Base-by-base conservation (phyloP, 495 filamentous ascomycete species). In the Saxophila tyrrhenica region DNA sequence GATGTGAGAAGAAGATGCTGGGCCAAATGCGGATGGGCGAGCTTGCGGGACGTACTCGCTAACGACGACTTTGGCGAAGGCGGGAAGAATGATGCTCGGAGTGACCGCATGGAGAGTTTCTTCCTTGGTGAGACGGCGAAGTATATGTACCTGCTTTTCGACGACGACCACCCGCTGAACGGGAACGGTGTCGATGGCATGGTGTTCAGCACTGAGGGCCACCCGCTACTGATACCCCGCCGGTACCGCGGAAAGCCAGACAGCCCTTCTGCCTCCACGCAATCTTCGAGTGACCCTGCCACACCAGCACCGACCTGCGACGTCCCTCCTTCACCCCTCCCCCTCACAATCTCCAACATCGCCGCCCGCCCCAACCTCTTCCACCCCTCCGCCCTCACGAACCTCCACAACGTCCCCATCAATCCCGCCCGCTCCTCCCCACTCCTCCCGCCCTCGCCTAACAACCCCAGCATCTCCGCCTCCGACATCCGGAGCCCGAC, bases 71-170 rank as follows among this genome's bases (percentile, higher is more conserved):
- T 35, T 35, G 29, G 29, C 29, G 29, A 35, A 13, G 5, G 43
- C 16, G 20, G 41, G 20, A n/a, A 17, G 39, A 35, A 35, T 35
- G 46, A 35, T 35, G 29, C 29, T 7, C 5, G 29, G 13, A 90
- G 78, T 62, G 92, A 98, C 64, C 84, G 92, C 17, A 98, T 98
- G 92, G 92, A 98, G 71, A 97, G 92, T 68, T 98, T 98, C 73
- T 97, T 95, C 67, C 75, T 97, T 1, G 89, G 94, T 2, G 92
- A 98, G 69, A 98, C 92, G 0, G 82, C 86, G 51, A 95, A 96
- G 68, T 98, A 98, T 67, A 72, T 98, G 50, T 94, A 89, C 57
- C 72, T 98, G 39, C 78, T 97, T 0, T 97, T 91, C 67, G 85
- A 92, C 48, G 75, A 79, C 32, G 75, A 81, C 16, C 92, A 97